phyloP scores from a whole-genome alignment of 768 basidiomycete species.

The Mycena chlorophos region DNA sequence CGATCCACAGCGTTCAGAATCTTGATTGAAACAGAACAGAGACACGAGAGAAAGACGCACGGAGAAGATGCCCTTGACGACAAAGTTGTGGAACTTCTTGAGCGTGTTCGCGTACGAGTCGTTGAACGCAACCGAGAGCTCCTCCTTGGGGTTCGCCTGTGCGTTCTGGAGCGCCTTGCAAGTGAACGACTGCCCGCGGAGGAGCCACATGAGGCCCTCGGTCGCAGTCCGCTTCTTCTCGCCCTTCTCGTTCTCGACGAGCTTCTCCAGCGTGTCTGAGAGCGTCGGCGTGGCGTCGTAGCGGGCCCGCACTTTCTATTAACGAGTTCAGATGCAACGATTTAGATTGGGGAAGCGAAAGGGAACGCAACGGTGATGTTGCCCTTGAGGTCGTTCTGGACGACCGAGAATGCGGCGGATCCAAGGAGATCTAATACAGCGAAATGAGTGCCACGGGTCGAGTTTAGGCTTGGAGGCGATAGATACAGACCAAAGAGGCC shows the following conservation, averaged over 20 bases:
- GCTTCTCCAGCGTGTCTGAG: conserved; percentile 78
- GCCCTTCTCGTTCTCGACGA: conserved; percentile 79
- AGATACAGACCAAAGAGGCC: conserved; percentile 95
- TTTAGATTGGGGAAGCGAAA: conserved; percentile 5
- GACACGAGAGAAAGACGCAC: conserved; percentile 37
- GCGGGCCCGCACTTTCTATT: conserved; percentile 86
- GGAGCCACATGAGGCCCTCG: conserved; percentile 91
- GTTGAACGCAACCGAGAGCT: conserved; percentile 74
- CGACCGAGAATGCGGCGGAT: conserved; percentile 77
- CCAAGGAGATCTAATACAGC: conserved; percentile 74
- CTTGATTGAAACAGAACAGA: background rate
- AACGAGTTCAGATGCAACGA: background rate
- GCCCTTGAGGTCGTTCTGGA: conserved; percentile 84
- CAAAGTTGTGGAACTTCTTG: conserved; percentile 81
- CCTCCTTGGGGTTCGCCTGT: conserved; percentile 60
- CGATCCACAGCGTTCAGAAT: background rate
- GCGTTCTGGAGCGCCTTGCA: conserved; percentile 72
- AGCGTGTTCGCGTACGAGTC: conserved; percentile 81
- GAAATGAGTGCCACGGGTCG: background rate
- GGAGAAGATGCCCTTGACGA: conserved; percentile 61
- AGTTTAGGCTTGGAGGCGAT: conserved; percentile 23
- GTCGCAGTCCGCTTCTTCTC: conserved; percentile 90
- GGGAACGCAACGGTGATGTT: conserved; percentile 78
- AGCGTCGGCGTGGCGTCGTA: conserved; percentile 64
- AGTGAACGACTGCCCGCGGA: conserved; percentile 90